Evolutionary conservation across 2,329 filamentous ascomycete genomes (phyloP), one percentile per base, ranked within the genome.

Genomic region (Fusarium piperis): DNA sequence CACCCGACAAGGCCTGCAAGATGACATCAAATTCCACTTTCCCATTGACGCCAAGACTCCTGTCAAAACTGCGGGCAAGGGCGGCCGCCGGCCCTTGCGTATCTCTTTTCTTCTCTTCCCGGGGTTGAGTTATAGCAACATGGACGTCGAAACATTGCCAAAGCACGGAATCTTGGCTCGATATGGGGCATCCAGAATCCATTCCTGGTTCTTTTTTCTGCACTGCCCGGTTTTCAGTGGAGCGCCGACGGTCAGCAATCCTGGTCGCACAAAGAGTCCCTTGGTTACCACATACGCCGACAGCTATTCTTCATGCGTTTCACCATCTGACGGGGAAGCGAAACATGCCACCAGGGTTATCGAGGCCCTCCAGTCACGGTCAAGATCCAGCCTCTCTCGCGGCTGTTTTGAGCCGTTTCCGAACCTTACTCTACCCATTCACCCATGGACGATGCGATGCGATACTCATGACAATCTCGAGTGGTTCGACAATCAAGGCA

Each of bases 251-350:
- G 44, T 51, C 23, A 48, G 26, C 39, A 23, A 60, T 65, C 65
- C 65, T 38, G 44, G 65, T 41, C 48, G 18, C 26, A 66, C 62
- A 66, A 68, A 67, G 58, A 67, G 63, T 46, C 57, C 65, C 66
- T 51, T 51, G 46, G 28, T 30, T 35, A 23, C 20, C 13, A 15
- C 20, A 10, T 26, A n/a, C 39, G 8, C n/a, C 56, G 39, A 30
- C 32, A 44, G 46, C 39, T 28, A 30, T 59, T 48, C 62, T 65
- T 48, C 23, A 38, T 65, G 64, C 44, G 64, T 66, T 66, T 66
- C 64, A 65, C 62, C 53, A 61, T 41, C 44, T 52, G 64, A 35
- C 38, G 28, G 33, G 36, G 59, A 56, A 44, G 59, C 59, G 48
- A 62, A 52, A 64, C 53, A 51, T 64, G 62, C 46, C 62, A 61